Evolutionary conservation across 805 yeast species (phyloP).

Genomic region (Starmerella geochares): DNA sequence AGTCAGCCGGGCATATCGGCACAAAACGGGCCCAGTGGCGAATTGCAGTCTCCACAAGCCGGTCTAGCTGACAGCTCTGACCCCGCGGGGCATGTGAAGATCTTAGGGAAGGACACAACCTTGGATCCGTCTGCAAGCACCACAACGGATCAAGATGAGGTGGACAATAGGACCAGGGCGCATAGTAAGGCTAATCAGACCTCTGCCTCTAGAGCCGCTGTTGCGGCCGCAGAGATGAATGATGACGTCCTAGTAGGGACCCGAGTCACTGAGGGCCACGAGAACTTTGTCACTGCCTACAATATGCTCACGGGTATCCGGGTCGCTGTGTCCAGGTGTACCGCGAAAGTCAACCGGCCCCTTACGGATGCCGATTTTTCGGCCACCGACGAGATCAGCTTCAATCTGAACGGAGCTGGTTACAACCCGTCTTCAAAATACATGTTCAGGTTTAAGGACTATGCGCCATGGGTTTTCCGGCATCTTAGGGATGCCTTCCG

Average conservation of each 20-base stretch:
- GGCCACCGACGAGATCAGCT: constrained; percentile 67
- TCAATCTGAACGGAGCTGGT: constrained; percentile 73
- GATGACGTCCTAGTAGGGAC: constrained; percentile 60
- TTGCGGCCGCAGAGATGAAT: constrained; percentile 19
- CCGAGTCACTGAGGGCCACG: constrained; percentile 84
- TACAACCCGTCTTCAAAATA: constrained; percentile 87
- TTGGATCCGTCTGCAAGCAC: too few relatives aligned
- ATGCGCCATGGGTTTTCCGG: constrained; percentile 87
- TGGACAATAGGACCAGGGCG: background rate
- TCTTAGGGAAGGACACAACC: too few relatives aligned
- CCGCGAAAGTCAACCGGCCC: constrained; percentile 68
- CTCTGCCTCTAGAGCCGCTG: constrained; percentile 14
- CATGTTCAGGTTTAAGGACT: constrained; percentile 94
- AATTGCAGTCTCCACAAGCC: too few relatives aligned
- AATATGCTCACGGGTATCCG: constrained; percentile 96
- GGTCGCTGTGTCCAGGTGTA: constrained; percentile 82
- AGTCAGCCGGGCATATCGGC: too few relatives aligned
- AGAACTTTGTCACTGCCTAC: constrained; percentile 85
- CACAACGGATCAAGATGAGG: too few relatives aligned
- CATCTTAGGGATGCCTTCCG: constrained; percentile 72
- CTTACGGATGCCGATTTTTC: constrained; percentile 61
- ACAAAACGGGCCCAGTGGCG: too few relatives aligned
- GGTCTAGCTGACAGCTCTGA: too few relatives aligned
- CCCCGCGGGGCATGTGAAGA: too few relatives aligned
- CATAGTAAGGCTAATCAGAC: background rate